These are phyloP conservation scores for Parastagonospora nodorum DNA, from an alignment of 2,329 filamentous ascomycete genomes.

Conservation along the genomic window DNA sequence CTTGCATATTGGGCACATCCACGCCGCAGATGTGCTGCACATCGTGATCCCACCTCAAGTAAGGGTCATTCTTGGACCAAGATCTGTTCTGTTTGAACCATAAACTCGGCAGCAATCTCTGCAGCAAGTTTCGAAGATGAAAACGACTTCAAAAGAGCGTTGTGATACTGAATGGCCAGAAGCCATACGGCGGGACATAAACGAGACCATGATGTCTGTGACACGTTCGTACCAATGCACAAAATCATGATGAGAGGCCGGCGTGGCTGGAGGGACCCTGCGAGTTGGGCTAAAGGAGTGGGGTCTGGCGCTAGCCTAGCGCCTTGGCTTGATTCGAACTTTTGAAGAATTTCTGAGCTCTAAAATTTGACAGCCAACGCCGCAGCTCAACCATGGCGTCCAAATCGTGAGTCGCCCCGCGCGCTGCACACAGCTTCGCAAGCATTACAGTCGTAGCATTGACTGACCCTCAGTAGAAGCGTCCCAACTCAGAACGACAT, in stretches of 20 bases:
- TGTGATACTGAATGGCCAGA: too few relatives aligned
- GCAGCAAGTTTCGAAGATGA: too few relatives aligned
- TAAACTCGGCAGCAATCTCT: too few relatives aligned
- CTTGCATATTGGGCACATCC: too few relatives aligned
- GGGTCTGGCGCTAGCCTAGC: conserved; percentile 12
- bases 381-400: conserved; percentile 40
- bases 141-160: too few relatives aligned
- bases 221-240: neutral
- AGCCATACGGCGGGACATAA: too few relatives aligned
- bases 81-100: too few relatives aligned
- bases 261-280: neutral
- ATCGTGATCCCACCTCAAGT: too few relatives aligned
- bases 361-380: conserved; percentile 32
- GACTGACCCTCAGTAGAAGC: conserved; percentile 62
- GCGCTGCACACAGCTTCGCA: conserved; percentile 60
- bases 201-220: too few relatives aligned
- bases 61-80: too few relatives aligned
- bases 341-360: conserved; percentile 16
- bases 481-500: conserved; percentile 95
- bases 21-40: too few relatives aligned
- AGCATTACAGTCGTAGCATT: neutral
- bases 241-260: neutral
- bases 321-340: conserved; percentile 19
- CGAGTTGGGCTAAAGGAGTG: neutral
- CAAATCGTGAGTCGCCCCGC: conserved; percentile 62